Conservation (phyloP, 2,329 filamentous ascomycete species). For the Penicillium sp. region DNA sequence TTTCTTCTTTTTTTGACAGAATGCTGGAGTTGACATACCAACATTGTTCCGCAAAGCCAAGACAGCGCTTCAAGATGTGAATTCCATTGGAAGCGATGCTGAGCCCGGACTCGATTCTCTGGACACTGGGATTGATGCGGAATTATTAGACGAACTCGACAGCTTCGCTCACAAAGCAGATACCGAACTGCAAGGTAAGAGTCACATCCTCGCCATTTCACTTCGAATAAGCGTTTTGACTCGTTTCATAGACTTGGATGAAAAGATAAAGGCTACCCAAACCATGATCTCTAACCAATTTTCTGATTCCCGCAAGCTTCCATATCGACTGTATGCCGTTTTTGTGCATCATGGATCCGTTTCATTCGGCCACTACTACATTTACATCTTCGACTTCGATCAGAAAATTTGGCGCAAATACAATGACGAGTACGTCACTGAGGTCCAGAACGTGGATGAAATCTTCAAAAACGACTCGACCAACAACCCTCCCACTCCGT, state of each 20-base stretch:
- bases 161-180: constrained; percentile 47
- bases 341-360: constrained; percentile 78
- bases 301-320: constrained; percentile 60
- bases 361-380: constrained; percentile 87
- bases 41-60: constrained; percentile 37
- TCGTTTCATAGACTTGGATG: constrained; percentile 33
- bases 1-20: not conserved
- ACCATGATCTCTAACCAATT: constrained; percentile 59
- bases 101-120: constrained; percentile 41
- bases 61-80: constrained; percentile 46
- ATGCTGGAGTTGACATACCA: constrained; percentile 32
- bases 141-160: constrained; percentile 45
- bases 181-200: constrained; percentile 48
- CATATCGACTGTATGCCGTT: constrained; percentile 84
- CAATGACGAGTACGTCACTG: constrained; percentile 81
- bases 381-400: constrained; percentile 90
- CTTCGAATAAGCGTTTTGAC: not conserved
- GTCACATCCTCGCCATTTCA: not conserved
- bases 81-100: constrained; percentile 36
- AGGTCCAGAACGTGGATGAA: constrained; percentile 61
- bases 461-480: constrained; percentile 68
- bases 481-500: constrained; percentile 68
- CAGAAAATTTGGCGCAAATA: constrained; percentile 84
- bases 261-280: constrained; percentile 51
- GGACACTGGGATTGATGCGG: constrained; percentile 37